Base-by-base conservation (phyloP, 192 early-diverging fungal species). In the Phycomyces blakesleeanus region DNA sequence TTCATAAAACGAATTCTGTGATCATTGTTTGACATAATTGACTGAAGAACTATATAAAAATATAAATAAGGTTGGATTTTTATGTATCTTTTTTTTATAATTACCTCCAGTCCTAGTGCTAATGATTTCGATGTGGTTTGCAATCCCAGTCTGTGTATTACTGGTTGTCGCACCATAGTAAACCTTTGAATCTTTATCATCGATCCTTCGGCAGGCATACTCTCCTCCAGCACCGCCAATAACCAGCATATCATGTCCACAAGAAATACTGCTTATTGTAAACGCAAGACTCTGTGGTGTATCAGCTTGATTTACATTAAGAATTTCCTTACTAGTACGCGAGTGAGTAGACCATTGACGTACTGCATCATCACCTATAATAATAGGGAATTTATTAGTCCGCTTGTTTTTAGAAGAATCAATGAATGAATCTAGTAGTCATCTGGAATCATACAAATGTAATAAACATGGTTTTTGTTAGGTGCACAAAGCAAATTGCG, bases 11-110 rank as follows among this genome's bases (percentile, higher is more conserved):
- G 71, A 42, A 69, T 69, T 5, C 53, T 57, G 22, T 76, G 40
- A 50, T 88, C 85, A 55, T 88, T 88, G 60, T 76, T 81, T 5
- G 83, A 87, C 14, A 87, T 63, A 10, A 88, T 62, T 2, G 74
- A 78, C 38, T 65, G 61, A 9, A 49, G 42, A 25, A 22, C 81
- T 80, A 24, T 38, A 56, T 18, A 27, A 29, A 55, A 11, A n/a
- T 57, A 57, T 21, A 51, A 47, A 52, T 53, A 16, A 52, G 34
- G 6, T 14, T 22, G 1, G 18, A 20, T 57, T n/a, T 27, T 15
- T 14, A 27, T 1, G 24, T 40, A 51, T 3, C 3, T 25, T 22
- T 22, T 29, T n/a, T 24, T 10, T 24, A 27, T 22, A 24, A 24
- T 58, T 59, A 78, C 79, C 66, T 50, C 82, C 81, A 61, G 63